phyloP scores from a whole-genome alignment of 2,329 filamentous ascomycete species.

The Xylariaceae sp. region DNA sequence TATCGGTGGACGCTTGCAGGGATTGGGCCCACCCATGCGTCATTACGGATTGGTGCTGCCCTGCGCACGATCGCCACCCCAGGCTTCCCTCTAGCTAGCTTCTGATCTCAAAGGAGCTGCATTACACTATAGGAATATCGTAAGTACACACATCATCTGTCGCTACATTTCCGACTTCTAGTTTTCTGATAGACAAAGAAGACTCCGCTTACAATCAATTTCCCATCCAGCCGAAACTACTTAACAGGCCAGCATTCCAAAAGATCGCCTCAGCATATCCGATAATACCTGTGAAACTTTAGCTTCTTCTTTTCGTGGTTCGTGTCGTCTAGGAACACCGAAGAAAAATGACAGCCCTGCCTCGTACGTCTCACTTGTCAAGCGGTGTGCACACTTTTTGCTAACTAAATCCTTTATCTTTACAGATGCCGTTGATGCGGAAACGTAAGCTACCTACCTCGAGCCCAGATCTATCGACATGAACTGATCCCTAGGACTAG shows the following conservation, averaged over 20 bases:
- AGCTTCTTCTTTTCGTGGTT: neutral
- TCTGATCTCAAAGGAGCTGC: slow-evolving; percentile 5
- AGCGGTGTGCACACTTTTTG: neutral
- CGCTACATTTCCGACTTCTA: neutral
- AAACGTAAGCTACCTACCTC: slow-evolving; percentile 67
- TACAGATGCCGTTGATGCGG: slow-evolving; percentile 93
- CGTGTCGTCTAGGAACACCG: neutral
- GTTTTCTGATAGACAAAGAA: neutral
- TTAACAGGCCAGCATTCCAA: neutral
- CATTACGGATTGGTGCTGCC: slow-evolving; percentile 14
- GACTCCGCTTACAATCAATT: neutral
- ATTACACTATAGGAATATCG: neutral
- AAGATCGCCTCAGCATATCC: neutral
- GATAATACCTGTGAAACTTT: neutral
- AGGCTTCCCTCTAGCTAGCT: slow-evolving; percentile 5
- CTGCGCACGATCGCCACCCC: too few species aligned
- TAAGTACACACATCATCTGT: slow-evolving; percentile 2
- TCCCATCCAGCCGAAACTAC: neutral
- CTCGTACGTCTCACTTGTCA: slow-evolving; percentile 34
- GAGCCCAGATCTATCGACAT: slow-evolving; percentile 1
- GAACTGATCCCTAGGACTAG: slow-evolving; percentile 50
- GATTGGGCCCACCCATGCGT: slow-evolving; percentile 18
- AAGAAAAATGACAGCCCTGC: slow-evolving; percentile 40
- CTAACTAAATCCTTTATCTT: slow-evolving; percentile 21
- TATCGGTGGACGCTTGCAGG: slow-evolving; percentile 1